These are phyloP conservation scores for Metschnikowia lochheadii DNA, from an alignment of 805 yeast genomes.

Conservation along the genomic window DNA sequence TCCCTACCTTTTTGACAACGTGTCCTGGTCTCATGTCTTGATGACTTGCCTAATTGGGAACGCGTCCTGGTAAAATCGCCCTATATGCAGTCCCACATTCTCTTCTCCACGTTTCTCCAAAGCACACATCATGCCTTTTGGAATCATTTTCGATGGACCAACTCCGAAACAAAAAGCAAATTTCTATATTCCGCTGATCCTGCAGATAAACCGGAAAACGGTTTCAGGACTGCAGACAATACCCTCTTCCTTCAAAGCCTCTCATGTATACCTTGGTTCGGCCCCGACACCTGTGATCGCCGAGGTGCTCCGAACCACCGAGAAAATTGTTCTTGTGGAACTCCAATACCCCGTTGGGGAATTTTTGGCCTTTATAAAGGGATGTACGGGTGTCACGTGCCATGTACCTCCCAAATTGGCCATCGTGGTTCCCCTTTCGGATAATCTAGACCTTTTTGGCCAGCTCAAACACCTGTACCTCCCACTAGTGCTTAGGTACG, in stretches of 20 bases:
- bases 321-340: constrained; percentile 2
- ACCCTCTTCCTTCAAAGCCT: neutral
- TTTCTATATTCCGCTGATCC: constrained; percentile 6
- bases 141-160: constrained; percentile 6
- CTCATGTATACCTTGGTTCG: constrained; percentile 1
- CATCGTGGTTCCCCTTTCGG: constrained; percentile 5
- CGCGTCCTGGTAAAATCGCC: neutral
- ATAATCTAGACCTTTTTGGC: neutral
- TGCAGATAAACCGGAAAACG: neutral
- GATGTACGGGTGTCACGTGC: neutral
- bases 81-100: neutral
- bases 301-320: neutral
- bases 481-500: constrained; percentile 3
- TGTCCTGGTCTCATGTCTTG: neutral
- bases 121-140: constrained; percentile 9
- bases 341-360: neutral
- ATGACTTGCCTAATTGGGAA: neutral
- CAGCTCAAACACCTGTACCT: constrained; percentile 3
- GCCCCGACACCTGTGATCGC: neutral
- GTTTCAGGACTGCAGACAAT: neutral
- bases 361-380: neutral
- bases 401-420: neutral
- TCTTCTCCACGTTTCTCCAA: neutral
- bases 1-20: neutral
- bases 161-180: constrained; percentile 4